Evolutionary conservation across 257 asterid species (phyloP).

Genomic region (Euphrasia confusa): DNA sequence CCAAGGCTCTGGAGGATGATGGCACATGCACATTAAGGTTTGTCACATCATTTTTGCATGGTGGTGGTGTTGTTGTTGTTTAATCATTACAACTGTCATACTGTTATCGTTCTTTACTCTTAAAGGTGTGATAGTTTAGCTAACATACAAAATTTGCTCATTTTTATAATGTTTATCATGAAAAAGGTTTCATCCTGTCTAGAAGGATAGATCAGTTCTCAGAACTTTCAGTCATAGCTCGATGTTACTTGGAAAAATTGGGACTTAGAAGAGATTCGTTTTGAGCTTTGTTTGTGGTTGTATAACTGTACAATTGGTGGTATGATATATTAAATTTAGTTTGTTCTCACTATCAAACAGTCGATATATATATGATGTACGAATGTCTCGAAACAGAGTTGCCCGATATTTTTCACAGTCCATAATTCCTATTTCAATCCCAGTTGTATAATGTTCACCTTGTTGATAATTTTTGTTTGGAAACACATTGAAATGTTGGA

Average conservation of each 20-base stretch:
- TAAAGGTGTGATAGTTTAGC: slow-evolving; percentile 15
- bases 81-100: neutral
- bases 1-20: slow-evolving; percentile 69
- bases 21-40: slow-evolving; percentile 65
- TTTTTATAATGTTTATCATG: neutral
- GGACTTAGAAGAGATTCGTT: neutral
- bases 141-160: neutral
- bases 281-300: neutral
- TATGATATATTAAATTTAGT: neutral
- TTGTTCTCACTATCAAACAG: neutral
- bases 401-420: neutral
- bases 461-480: no score
- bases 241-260: neutral
- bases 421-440: slow-evolving; percentile 1
- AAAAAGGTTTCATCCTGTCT: neutral
- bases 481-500: no score
- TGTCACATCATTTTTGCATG: slow-evolving; percentile 19
- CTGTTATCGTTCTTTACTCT: neutral
- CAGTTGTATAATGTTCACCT: neutral
- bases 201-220: neutral
- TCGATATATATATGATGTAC: neutral
- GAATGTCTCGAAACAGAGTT: neutral
- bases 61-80: slow-evolving; percentile 13
- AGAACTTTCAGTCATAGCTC: slow-evolving; percentile 4
- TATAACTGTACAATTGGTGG: neutral